These are phyloP conservation scores for Plectranthus barbatus DNA, from an alignment of 257 asterid species.

Conservation along the genomic window DNA sequence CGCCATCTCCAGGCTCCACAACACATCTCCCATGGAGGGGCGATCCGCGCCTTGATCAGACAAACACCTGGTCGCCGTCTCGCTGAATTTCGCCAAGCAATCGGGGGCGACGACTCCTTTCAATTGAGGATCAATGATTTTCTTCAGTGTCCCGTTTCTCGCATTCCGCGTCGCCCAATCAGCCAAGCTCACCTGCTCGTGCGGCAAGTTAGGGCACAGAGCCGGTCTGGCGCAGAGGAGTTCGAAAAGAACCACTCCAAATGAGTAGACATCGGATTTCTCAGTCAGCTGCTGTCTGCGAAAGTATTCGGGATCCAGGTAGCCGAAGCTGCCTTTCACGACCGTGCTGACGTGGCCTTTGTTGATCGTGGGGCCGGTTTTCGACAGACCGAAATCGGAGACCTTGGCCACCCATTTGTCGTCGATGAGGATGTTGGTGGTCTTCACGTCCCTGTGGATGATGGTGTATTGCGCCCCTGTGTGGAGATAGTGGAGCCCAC, in stretches of 20 bases:
- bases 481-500: conserved; percentile 72
- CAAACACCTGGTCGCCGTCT: conserved; percentile 58
- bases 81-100: conserved; percentile 40
- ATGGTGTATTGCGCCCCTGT: conserved; percentile 67
- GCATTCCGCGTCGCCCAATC: conserved; percentile 51
- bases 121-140: conserved; percentile 51
- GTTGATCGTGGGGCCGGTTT: conserved; percentile 61
- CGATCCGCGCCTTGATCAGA: conserved; percentile 53
- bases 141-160: conserved; percentile 35
- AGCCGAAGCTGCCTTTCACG: conserved; percentile 75
- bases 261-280: conserved; percentile 70
- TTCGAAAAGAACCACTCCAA: conserved; percentile 70
- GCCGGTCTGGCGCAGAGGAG: conserved; percentile 60
- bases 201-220: conserved; percentile 42
- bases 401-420: conserved; percentile 87
- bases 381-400: conserved; percentile 75
- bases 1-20: conserved; percentile 59
- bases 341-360: conserved; percentile 72
- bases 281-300: conserved; percentile 62
- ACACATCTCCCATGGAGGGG: conserved; percentile 66
- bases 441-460: conserved; percentile 70
- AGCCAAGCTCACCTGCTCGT: conserved; percentile 62
- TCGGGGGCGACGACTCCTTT: conserved; percentile 42
- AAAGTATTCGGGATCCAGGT: conserved; percentile 67
- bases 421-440: conserved; percentile 62